Percentiles rank a stretch among this genome's conserved stretches.
phyloP scores from a whole-genome alignment of 768 basidiomycete species.

The Tricholoma matsutake region DNA sequence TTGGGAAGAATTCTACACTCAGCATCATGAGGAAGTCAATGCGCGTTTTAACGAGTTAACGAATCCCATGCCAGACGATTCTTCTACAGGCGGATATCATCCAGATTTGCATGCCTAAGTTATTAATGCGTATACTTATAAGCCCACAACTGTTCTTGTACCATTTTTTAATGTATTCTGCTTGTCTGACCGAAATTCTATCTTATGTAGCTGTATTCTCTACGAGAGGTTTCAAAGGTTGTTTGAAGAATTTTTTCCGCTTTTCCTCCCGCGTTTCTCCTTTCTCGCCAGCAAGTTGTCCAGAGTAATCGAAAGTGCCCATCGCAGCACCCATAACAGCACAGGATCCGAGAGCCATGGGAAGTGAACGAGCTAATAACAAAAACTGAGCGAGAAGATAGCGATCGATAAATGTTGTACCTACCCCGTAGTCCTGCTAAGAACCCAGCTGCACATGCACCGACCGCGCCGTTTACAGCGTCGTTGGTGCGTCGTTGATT shows the following conservation, averaged over 20 bases:
- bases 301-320: constrained; percentile 80
- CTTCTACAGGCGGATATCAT: constrained; percentile 1
- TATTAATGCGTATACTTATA: background rate
- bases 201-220: constrained; percentile 30
- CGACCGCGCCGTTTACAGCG: constrained; percentile 76
- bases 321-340: constrained; percentile 73
- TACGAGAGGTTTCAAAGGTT: constrained; percentile 42
- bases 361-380: constrained; percentile 72
- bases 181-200: background rate
- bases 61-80: constrained; percentile 2
- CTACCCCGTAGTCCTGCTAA: constrained; percentile 81
- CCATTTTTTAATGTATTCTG: background rate
- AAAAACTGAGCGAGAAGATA: constrained; percentile 2
- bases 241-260: constrained; percentile 83
- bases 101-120: background rate
- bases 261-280: constrained; percentile 57
- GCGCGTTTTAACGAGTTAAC: constrained; percentile 34
- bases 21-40: constrained; percentile 39
- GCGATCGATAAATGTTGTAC: constrained; percentile 16
- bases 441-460: constrained; percentile 92
- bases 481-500: constrained; percentile 81
- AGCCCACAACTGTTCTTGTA: background rate
- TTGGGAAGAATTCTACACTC: constrained; percentile 54
- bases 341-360: constrained; percentile 77
- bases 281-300: constrained; percentile 52